Evolutionary conservation across 202 grass and related monocot species (phyloP), one percentile per base, ranked within the genome.

Genomic region (Setaria italica): DNA sequence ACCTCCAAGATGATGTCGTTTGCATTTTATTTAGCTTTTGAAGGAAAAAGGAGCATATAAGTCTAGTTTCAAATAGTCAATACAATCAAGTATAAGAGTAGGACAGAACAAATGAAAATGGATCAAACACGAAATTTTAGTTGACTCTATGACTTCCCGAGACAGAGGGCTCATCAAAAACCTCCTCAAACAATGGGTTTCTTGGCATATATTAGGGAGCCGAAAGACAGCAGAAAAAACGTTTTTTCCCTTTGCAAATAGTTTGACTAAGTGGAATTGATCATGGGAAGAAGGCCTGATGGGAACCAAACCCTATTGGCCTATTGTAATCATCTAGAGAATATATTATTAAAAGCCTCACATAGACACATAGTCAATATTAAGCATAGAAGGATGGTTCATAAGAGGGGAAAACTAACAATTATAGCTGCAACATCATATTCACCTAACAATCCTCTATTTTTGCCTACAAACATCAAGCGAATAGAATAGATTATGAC

Each of bases 1-100:
- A 90, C 78, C 76, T 91, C 90, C 91, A 96, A 74, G 93, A 91
- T 48, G 92, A 80, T 78, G 83, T 81, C 47, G 85, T 76, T 79
- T 91, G 90, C 70, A 90, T 83, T 89, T 91, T 96, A 85, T 78
- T 99, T 56, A 92, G 82, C 97, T 99, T 82, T 51, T 49, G 19
- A 85, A 80, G 49, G 39, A 84, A 76, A 76, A 79, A 46, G 8
- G 17, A 75, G 11, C 30, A 68, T 75, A 46, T 78, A 72, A 74
- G 69, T 76, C 64, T 48, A 62, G 53, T 62, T 42, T 80, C 20
- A 34, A 79, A 90, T 29, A 51, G 19, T 48, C 35, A 25, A 62
- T 8, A 69, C 46, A 86, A 53, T 9, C 10, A 39, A 68, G 41
- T 59, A 32, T 21, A 76, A 76, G 29, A 39, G 60, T 70, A 80